These are phyloP conservation scores for Aspergillus olivimuriae DNA, from an alignment of 495 filamentous ascomycete genomes.

Conservation along the genomic window DNA sequence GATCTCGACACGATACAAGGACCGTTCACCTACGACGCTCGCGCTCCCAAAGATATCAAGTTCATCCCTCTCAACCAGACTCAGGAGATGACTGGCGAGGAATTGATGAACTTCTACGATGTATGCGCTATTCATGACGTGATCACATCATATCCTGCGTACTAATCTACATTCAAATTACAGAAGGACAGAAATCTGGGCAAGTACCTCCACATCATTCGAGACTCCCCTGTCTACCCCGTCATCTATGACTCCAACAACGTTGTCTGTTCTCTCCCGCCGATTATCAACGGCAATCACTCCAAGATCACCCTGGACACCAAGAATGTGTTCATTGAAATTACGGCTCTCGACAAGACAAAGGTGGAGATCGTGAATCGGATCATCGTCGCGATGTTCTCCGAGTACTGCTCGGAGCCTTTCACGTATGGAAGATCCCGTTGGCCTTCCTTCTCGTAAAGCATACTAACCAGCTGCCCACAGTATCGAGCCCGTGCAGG, in stretches of 20 bases:
- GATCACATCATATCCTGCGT: too few species aligned
- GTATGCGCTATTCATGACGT: too few species aligned
- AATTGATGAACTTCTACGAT: slow-evolving; percentile 94
- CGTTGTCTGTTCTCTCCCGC: slow-evolving; percentile 86
- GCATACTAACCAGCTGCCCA: background rate
- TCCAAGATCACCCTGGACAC: slow-evolving; percentile 91
- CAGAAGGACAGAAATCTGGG: slow-evolving; percentile 78
- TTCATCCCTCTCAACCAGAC: slow-evolving; percentile 90
- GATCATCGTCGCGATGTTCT: slow-evolving; percentile 97
- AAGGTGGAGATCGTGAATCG: slow-evolving; percentile 95
- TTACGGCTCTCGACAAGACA: slow-evolving; percentile 93
- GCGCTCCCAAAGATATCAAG: slow-evolving; percentile 84
- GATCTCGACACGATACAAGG: slow-evolving; percentile 91
- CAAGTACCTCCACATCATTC: slow-evolving; percentile 84
- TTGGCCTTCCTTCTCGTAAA: background rate
- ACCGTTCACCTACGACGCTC: slow-evolving; percentile 93
- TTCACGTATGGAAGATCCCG: slow-evolving; percentile 60
- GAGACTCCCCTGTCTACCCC: slow-evolving; percentile 90
- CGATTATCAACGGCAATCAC: slow-evolving; percentile 95
- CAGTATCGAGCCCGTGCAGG: slow-evolving; percentile 80
- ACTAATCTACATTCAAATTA: slow-evolving; percentile 11
- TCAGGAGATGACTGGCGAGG: slow-evolving; percentile 75
- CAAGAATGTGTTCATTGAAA: slow-evolving; percentile 91
- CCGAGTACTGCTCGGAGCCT: slow-evolving; percentile 75
- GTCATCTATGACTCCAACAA: slow-evolving; percentile 87